A percentile compares a stretch with the other conserved stretches of the same genome.
Evolutionary conservation across 306 rosid species (phyloP).

Genomic region (Cicer cuneatum): DNA sequence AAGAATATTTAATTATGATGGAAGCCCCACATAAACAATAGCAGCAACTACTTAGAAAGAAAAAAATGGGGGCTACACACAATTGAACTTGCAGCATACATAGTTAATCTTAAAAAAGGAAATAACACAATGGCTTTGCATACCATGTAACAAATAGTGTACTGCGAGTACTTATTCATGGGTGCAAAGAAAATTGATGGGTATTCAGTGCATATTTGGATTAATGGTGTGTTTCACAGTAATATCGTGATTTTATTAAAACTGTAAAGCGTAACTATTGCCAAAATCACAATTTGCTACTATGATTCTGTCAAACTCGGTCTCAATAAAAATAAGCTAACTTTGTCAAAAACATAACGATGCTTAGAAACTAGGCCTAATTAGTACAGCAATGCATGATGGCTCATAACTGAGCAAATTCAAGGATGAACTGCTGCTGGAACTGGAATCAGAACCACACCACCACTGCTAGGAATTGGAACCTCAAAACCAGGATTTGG

Average conservation of each 20-base stretch:
- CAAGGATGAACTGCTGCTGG: constrained; percentile 51
- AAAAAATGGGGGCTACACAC: neutral
- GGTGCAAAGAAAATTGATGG: neutral
- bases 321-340: too few relatives aligned
- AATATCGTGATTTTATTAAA: too few relatives aligned
- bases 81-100: constrained; percentile 18
- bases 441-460: constrained; percentile 46
- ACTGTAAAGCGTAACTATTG: too few relatives aligned
- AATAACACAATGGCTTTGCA: constrained; percentile 11
- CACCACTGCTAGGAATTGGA: constrained; percentile 60
- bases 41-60: neutral
- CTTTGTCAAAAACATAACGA: constrained; percentile 18
- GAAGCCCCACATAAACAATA: neutral
- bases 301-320: too few relatives aligned
- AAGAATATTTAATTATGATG: constrained; percentile 9
- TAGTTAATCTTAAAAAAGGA: constrained; percentile 20
- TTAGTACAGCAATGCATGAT: constrained; percentile 32
- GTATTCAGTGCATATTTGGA: neutral
- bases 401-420: constrained; percentile 29
- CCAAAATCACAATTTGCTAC: too few relatives aligned
- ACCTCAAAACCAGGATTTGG: constrained; percentile 78
- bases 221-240: too few relatives aligned
- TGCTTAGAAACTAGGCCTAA: constrained; percentile 7
- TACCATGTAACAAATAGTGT: constrained; percentile 17
- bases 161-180: constrained; percentile 35